Evolutionary conservation across 1,284 basidiomycete genomes (phyloP).

Genomic region (Irpex sp.): DNA sequence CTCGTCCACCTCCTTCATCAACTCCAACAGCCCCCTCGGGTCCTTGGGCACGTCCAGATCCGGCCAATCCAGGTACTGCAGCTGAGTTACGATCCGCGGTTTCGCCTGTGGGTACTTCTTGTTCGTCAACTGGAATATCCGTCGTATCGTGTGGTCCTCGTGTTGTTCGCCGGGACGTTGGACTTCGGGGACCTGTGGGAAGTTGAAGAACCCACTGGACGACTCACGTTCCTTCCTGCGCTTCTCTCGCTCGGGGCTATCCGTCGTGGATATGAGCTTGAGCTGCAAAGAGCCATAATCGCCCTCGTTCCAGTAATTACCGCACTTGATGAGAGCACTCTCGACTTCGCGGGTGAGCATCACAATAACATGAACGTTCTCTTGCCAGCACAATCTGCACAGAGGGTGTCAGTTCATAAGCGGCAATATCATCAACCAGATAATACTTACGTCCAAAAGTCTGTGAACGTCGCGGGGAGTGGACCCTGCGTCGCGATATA

Average conservation of each 20-base stretch:
- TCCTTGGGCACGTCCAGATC: conserved; percentile 92
- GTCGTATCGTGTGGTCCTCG: conserved; percentile 46
- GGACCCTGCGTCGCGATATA: conserved; percentile 99
- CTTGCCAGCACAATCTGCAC: conserved; percentile 72
- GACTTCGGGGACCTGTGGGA: conserved; percentile 9
- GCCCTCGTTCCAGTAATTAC: conserved; percentile 82
- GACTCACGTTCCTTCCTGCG: conserved; percentile 30
- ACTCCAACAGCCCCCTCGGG: conserved; percentile 66
- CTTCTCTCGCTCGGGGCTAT: conserved; percentile 27
- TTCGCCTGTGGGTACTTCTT: conserved; percentile 51
- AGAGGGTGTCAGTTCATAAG: background rate
- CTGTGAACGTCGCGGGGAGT: conserved; percentile 82
- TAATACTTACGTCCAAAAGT: conserved; percentile 91
- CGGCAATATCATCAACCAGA: background rate
- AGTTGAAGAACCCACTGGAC: conserved; percentile 24
- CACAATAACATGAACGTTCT: conserved; percentile 75
- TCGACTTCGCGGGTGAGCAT: conserved; percentile 95
- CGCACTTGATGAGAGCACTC: conserved; percentile 87
- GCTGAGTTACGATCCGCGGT: conserved; percentile 66
- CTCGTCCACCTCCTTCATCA: conserved; percentile 63
- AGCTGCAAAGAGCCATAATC: conserved; percentile 71
- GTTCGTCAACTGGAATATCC: conserved; percentile 70
- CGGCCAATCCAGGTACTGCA: conserved; percentile 92
- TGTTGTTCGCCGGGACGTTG: conserved; percentile 8
- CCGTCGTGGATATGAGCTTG: conserved; percentile 57